A percentile compares a stretch with the other conserved stretches of the same genome.
phyloP scores from a whole-genome alignment of 1,139 yeast genomes.

The Protomyces macrosporus region DNA sequence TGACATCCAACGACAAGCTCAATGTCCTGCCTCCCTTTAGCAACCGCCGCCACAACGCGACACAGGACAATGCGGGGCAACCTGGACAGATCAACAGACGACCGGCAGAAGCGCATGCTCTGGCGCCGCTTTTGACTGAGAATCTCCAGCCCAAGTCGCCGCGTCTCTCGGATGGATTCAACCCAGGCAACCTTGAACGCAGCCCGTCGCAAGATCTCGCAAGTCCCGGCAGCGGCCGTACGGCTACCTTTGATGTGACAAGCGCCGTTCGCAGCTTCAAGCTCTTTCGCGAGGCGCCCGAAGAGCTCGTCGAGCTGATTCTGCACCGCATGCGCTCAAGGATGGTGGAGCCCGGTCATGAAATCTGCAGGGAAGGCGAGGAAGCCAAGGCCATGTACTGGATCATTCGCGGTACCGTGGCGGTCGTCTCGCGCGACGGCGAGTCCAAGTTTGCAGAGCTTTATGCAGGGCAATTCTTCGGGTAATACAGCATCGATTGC shows the following conservation, averaged over 20 bases:
- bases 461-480: slow-evolving; percentile 65
- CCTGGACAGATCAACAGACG: too few relatives aligned
- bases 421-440: slow-evolving; percentile 69
- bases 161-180: too few relatives aligned
- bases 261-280: slow-evolving; percentile 23
- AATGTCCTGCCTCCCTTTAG: too few relatives aligned
- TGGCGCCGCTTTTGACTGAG: too few relatives aligned
- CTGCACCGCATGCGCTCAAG: slow-evolving; percentile 15
- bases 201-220: background rate
- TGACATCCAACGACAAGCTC: too few relatives aligned
- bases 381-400: slow-evolving; percentile 75
- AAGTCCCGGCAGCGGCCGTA: background rate
- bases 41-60: too few relatives aligned
- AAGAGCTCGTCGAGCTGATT: slow-evolving; percentile 19
- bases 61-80: too few relatives aligned
- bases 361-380: slow-evolving; percentile 75
- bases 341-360: slow-evolving; percentile 25
- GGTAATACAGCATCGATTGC: background rate
- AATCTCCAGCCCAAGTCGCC: too few relatives aligned
- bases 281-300: slow-evolving; percentile 21
- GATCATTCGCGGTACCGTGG: slow-evolving; percentile 68
- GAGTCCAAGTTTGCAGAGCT: slow-evolving; percentile 68
- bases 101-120: too few relatives aligned
- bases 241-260: slow-evolving; percentile 12
- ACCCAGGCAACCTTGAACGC: too few relatives aligned